Conservation (phyloP, 257 asterid genomes). For the Nicotiana obtusifolia region DNA sequence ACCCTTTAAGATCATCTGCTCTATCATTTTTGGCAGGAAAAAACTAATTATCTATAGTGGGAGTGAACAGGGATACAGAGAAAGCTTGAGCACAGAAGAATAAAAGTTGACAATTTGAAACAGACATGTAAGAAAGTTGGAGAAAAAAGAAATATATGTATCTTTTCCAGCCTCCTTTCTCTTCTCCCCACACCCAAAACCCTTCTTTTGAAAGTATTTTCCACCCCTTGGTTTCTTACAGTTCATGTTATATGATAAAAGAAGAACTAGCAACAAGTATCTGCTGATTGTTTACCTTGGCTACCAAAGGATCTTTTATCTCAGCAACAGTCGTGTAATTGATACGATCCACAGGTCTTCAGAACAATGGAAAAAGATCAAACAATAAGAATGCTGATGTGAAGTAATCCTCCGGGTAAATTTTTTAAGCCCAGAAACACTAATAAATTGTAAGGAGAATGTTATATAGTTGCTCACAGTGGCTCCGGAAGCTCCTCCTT, state of each 20-base stretch:
- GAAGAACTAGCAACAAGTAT: not conserved
- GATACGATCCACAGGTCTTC: conserved; percentile 73
- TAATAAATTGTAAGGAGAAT: not conserved
- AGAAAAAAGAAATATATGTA: not conserved
- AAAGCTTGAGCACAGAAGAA: not conserved
- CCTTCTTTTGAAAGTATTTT: not conserved
- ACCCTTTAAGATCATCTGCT: not conserved
- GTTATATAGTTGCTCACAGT: conserved; percentile 38
- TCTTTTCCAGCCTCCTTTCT: not conserved
- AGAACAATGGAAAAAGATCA: conserved; percentile 14
- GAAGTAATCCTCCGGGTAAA: conserved; percentile 9
- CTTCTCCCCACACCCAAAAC: not conserved
- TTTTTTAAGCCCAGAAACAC: not conserved
- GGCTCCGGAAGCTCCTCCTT: conserved; percentile 86
- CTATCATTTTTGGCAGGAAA: not conserved
- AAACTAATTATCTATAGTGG: not conserved
- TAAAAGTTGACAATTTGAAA: not conserved
- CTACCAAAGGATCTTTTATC: conserved; percentile 75
- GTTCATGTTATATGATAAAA: not conserved
- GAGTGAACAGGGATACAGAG: not conserved
- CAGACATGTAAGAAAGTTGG: not conserved
- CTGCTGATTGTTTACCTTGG: conserved; percentile 42
- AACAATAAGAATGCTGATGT: not conserved
- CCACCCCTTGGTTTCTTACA: not conserved
- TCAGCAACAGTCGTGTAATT: conserved; percentile 57